Percentiles rank a stretch among this genome's conserved stretches.
Evolutionary conservation across 306 rosid genomes (phyloP).

Genomic region (Fragaria iinumae): DNA sequence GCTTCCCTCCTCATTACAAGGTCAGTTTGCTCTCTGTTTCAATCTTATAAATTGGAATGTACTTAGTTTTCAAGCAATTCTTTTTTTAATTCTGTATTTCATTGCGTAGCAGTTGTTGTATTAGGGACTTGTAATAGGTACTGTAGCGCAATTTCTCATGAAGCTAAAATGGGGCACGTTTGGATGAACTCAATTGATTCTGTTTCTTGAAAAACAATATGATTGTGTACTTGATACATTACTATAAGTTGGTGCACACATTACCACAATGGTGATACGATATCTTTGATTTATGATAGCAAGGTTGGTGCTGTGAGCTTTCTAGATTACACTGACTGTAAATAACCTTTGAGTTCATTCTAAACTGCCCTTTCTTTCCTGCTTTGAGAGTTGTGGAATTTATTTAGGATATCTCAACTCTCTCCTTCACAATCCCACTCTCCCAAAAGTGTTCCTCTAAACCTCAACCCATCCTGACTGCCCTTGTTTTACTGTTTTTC

Average conservation of each 20-base stretch:
- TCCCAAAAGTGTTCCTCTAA: not conserved
- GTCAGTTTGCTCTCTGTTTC: slow-evolving; percentile 34
- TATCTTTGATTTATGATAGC: too few species aligned
- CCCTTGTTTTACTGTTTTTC: not conserved
- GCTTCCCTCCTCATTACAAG: slow-evolving; percentile 89
- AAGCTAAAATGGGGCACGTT: not conserved
- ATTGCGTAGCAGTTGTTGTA: not conserved
- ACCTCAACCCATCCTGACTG: not conserved
- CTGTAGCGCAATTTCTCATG: not conserved
- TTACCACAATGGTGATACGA: too few species aligned
- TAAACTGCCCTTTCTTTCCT: not conserved
- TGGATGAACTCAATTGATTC: too few species aligned
- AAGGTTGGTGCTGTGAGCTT: not conserved
- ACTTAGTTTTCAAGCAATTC: not conserved
- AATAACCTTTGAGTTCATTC: not conserved
- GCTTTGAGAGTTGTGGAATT: not conserved
- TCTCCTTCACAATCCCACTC: not conserved
- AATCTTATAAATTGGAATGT: not conserved
- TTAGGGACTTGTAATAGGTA: not conserved
- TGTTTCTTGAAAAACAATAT: too few species aligned
- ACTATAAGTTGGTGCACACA: too few species aligned
- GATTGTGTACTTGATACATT: too few species aligned
- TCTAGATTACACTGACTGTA: not conserved
- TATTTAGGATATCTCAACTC: slow-evolving; percentile 4
- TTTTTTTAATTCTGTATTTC: not conserved